phyloP scores from a whole-genome alignment of 1,284 basidiomycete genomes.

The Ganoderma sp. region DNA sequence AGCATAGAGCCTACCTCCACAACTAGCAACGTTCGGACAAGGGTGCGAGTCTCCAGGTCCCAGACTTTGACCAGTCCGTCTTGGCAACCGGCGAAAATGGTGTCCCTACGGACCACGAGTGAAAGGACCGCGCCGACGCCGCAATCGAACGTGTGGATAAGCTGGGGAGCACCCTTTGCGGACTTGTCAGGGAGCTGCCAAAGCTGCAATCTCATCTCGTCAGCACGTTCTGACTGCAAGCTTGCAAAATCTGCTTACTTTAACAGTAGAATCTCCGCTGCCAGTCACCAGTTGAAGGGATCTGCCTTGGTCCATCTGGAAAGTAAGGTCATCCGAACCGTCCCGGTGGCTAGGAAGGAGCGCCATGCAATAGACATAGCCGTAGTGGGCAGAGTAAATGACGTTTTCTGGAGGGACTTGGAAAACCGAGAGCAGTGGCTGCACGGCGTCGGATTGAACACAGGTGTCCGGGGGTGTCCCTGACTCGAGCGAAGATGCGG shows the following conservation, averaged over 20 bases:
- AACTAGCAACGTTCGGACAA: slow-evolving; percentile 86
- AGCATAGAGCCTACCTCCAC: slow-evolving; percentile 63
- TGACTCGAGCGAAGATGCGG: slow-evolving; percentile 23
- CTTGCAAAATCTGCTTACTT: slow-evolving; percentile 50
- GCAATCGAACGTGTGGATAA: slow-evolving; percentile 69
- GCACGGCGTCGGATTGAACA: slow-evolving; percentile 38
- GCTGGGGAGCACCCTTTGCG: slow-evolving; percentile 44
- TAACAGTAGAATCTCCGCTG: slow-evolving; percentile 88
- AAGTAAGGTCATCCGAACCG: slow-evolving; percentile 43
- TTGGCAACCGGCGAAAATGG: slow-evolving; percentile 92
- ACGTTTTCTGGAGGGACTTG: slow-evolving; percentile 73
- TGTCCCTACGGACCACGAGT: slow-evolving; percentile 76
- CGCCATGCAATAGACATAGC: slow-evolving; percentile 91
- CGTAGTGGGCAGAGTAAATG: slow-evolving; percentile 89
- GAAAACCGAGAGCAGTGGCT: slow-evolving; percentile 45
- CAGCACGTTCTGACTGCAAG: not conserved
- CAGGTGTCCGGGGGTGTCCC: slow-evolving; percentile 28
- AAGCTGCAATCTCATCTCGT: slow-evolving; percentile 49
- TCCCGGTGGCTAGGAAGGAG: slow-evolving; percentile 54
- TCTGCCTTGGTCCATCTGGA: slow-evolving; percentile 41
- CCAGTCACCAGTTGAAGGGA: slow-evolving; percentile 76
- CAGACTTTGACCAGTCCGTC: slow-evolving; percentile 92
- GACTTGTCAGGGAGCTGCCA: slow-evolving; percentile 64
- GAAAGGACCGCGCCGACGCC: slow-evolving; percentile 79
- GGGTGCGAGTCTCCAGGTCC: slow-evolving; percentile 88